phyloP scores from a whole-genome alignment of 352 stramenopile species.

The Discostella stelligera region DNA sequence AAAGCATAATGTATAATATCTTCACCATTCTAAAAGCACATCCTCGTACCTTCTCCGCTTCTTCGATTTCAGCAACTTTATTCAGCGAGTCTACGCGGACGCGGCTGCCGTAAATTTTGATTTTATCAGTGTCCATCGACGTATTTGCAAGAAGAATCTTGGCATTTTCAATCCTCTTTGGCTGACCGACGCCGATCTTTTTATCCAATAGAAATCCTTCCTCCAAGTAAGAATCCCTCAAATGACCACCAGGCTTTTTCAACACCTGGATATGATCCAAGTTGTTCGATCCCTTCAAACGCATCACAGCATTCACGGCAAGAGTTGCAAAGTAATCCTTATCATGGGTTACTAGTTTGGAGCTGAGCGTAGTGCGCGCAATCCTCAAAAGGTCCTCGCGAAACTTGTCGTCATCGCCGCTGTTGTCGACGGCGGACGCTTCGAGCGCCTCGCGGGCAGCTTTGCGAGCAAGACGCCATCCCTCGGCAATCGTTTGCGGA shows the following conservation, averaged over 20 bases:
- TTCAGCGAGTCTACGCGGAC: slow-evolving; percentile 98
- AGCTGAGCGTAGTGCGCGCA: slow-evolving; percentile 95
- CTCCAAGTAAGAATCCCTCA: slow-evolving; percentile 97
- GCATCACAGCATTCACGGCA: slow-evolving; percentile 91
- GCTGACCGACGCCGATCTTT: slow-evolving; percentile 90
- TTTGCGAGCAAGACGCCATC: slow-evolving; percentile 92
- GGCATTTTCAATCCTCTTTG: slow-evolving; percentile 95
- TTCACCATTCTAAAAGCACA: background rate
- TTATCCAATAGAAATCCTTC: slow-evolving; percentile 98
- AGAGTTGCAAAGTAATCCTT: slow-evolving; percentile 98
- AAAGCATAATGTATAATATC: background rate
- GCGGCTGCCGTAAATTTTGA: slow-evolving; percentile 99
- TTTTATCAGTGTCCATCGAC: slow-evolving; percentile 99
- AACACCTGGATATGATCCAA: slow-evolving; percentile 99
- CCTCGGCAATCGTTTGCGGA: slow-evolving; percentile 97
- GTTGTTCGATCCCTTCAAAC: slow-evolving; percentile 91
- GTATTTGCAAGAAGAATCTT: slow-evolving; percentile 99
- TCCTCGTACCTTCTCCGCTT: slow-evolving; percentile 90
- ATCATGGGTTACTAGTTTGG: slow-evolving; percentile 97
- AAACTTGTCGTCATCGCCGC: slow-evolving; percentile 81
- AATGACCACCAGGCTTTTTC: slow-evolving; percentile 94
- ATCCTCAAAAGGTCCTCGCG: slow-evolving; percentile 96
- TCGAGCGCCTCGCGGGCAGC: slow-evolving; percentile 90
- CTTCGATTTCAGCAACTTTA: slow-evolving; percentile 98
- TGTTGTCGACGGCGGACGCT: slow-evolving; percentile 62